Evolutionary conservation across 2,329 filamentous ascomycete species (phyloP), one percentile per base, ranked within the genome.

Genomic region (Fusarium oxysporum): DNA sequence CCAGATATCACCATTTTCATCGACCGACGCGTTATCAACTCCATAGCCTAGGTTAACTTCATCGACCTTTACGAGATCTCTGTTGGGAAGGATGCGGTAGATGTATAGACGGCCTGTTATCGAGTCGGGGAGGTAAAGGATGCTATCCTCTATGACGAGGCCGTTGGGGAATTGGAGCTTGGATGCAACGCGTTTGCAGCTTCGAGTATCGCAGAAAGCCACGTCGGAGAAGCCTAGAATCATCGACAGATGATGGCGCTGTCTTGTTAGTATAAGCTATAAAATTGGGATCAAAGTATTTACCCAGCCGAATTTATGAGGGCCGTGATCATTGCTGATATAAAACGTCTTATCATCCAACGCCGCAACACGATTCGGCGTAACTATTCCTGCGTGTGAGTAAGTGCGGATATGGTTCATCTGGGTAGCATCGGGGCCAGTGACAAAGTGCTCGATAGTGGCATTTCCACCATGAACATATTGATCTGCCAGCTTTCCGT

Each of bases 101-200:
- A 77, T 55, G 32, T 23, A 33, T 8, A 82, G 47, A 8, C 37
- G 71, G 0, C 78, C 78, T 0, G 63, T 45, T 5, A 77, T 51
- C 0, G 78, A 74, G 62, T 74, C 76, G 0, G 81, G 81, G 2
- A 82, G 73, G 48, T 82, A 83, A 14, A 83, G 40, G 1, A 77
- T 71, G 9, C 76, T 77, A 19, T 79, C 76, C 11, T 61, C 64
- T 28, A 72, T 74, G 4, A 33, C 70, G 4, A 82, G 70, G 1
- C 81, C 81, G 45, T 83, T 83, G 37, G 81, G 81, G 47, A 76
- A 78, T 17, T 66, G 63, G 6, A 79, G 70, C 13, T 77, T 74
- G 2, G 47, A 33, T 1, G 71, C 71, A 1, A 77, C 76, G 6
- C 69, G 56, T 25, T 59, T 74, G 64, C 79, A 79, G 17, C 16